These are phyloP conservation scores for Boletus edulis DNA, from an alignment of 768 basidiomycete species.

Conservation along the genomic window DNA sequence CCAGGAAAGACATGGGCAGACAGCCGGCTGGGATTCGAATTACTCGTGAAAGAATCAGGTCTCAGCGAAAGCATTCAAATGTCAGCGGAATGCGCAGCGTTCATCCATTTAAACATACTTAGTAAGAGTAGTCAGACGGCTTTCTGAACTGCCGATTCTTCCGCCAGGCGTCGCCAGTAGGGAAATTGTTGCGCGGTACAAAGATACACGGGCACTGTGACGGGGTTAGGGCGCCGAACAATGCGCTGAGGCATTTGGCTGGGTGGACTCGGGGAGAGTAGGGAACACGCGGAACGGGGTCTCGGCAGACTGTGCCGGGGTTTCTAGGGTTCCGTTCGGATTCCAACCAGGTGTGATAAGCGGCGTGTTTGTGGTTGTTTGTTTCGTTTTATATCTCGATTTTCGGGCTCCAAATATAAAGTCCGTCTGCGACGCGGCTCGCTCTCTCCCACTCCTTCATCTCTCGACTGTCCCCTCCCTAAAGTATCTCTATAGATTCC, in stretches of 20 bases:
- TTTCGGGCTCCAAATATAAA: constrained; percentile 34
- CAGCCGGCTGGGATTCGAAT: not conserved
- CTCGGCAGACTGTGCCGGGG: constrained; percentile 24
- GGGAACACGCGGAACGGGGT: constrained; percentile 20
- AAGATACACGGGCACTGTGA: not conserved
- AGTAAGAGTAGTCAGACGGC: too few species aligned
- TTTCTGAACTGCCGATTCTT: too few species aligned
- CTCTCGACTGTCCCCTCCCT: constrained; percentile 5
- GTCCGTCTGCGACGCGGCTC: constrained; percentile 27
- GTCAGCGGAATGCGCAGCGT: too few species aligned
- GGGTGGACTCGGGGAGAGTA: not conserved
- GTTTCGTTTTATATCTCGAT: constrained; percentile 22
- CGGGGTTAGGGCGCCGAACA: constrained; percentile 15
- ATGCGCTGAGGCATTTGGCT: not conserved
- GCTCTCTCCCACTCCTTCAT: constrained; percentile 33
- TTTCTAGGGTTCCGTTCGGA: constrained; percentile 24
- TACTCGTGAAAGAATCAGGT: not conserved
- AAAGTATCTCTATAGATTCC: constrained; percentile 23
- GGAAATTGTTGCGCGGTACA: not conserved
- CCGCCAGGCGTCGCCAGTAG: not conserved
- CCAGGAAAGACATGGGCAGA: not conserved
- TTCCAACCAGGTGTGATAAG: constrained; percentile 22
- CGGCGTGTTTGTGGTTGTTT: constrained; percentile 28
- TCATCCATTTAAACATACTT: not conserved
- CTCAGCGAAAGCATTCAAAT: not conserved